These are phyloP conservation scores for Podila epigama DNA, from an alignment of 192 early-diverging fungal genomes.

Conservation along the genomic window DNA sequence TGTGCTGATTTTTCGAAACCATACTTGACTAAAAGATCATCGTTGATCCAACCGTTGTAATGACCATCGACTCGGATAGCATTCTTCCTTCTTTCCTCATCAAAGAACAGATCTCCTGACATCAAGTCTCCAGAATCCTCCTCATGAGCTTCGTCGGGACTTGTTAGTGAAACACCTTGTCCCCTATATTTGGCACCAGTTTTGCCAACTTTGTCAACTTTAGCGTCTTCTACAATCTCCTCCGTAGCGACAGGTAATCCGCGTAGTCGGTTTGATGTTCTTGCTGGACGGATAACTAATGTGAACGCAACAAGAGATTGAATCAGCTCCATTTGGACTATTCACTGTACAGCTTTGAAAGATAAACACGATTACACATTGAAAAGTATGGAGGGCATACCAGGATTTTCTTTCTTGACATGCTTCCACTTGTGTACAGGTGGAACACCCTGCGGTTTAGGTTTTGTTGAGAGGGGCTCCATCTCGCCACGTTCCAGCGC, in stretches of 20 bases:
- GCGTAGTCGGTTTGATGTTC: slow-evolving; percentile 45
- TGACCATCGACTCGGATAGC: slow-evolving; percentile 69
- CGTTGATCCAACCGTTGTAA: slow-evolving; percentile 71
- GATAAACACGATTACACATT: no score
- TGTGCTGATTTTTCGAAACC: slow-evolving; percentile 63
- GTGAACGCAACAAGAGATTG: not conserved
- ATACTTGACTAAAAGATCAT: slow-evolving; percentile 62
- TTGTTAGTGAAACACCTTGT: not conserved
- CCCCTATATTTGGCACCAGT: not conserved
- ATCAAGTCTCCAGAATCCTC: slow-evolving; percentile 43
- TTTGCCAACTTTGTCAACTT: not conserved
- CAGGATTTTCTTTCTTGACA: no score
- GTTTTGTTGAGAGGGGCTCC: not conserved
- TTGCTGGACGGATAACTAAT: slow-evolving; percentile 15
- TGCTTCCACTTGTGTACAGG: no score
- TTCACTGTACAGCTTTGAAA: no score
- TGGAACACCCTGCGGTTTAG: no score
- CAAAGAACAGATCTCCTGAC: slow-evolving; percentile 66
- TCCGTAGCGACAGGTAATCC: slow-evolving; percentile 24
- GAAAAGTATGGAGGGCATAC: no score
- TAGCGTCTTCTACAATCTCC: slow-evolving; percentile 33
- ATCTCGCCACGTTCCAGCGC: slow-evolving; percentile 3
- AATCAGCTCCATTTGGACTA: no score
- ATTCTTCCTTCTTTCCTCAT: slow-evolving; percentile 46
- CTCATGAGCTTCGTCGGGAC: slow-evolving; percentile 28